Base-by-base conservation (phyloP, 805 yeast genomes). In the Wickerhamomyces chaumierensis region DNA sequence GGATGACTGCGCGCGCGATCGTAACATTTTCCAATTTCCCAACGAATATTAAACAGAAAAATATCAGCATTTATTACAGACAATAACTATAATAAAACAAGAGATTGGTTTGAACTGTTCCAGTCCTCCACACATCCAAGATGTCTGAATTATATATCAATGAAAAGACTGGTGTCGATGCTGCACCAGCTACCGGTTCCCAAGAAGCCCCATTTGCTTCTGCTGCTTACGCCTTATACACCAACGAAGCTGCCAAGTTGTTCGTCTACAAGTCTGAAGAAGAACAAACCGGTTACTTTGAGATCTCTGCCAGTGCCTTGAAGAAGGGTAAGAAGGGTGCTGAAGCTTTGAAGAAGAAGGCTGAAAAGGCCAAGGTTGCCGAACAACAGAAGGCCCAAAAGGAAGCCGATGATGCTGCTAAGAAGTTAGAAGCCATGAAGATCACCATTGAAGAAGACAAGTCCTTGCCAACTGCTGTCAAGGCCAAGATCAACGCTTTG, bases 271-370 rank as follows among this genome's bases (percentile, higher is more conserved):
- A 78, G 52, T 71, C 71, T 48, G 65, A 64, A 31, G 85, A 74
- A 44, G 81, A 72, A 43, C 34, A 44, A 41, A 15, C 41, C 32
- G 77, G 62, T 23, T 90, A 73, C 57, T 73, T 66, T 48, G 90
- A 81, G 52, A 88, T 94, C 56, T 69, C 87, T 15, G 86, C 95
- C 5, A 78, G 94, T 38, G 96, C 95, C 6, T 65, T 90, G 57
- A 92, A 92, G 67, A 92, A 90, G 65, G 96, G 97, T 51, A 85
- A 84, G 62, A 92, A 92, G 61, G 96, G 95, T 43, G 92, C 82
- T 41, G 96, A 88, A 27, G 90, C 94, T 5, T 66, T 92, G 46
- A 85, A 75, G 63, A 90, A 88, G 67, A 74, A 73, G 47, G 66
- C 63, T 15, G 63, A 63, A 42, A 71, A 68, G 48, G 69, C 75